Percentiles rank a stretch among this genome's conserved stretches.
These are phyloP conservation scores for Verticillium klebahnii DNA, from an alignment of 2,329 filamentous ascomycete species.

Conservation along the genomic window DNA sequence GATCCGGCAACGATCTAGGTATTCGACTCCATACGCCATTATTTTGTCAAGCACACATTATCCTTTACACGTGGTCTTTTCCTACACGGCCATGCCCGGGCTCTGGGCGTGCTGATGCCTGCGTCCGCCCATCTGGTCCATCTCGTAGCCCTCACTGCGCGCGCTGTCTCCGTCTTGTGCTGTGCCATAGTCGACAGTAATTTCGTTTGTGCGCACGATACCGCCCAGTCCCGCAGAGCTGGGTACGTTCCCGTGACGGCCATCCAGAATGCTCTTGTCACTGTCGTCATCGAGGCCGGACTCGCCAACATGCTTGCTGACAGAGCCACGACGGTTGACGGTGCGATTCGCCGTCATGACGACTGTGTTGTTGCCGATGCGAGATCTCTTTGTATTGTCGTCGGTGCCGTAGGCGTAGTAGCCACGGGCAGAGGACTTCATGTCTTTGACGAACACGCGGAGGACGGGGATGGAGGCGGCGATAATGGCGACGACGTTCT, in stretches of 20 bases:
- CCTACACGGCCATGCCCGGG: neutral
- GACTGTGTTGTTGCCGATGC: neutral
- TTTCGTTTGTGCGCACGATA: slow-evolving; percentile 1
- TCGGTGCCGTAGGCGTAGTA: slow-evolving; percentile 1
- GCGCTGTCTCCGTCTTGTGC: neutral
- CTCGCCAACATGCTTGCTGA: neutral
- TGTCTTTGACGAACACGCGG: slow-evolving; percentile 18
- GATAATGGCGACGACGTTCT: slow-evolving; percentile 22
- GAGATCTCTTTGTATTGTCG: slow-evolving; percentile 2
- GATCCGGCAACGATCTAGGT: neutral
- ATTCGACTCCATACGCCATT: neutral
- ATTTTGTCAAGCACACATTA: neutral
- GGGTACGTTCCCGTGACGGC: neutral
- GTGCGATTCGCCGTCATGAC: neutral
- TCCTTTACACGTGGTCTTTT: neutral
- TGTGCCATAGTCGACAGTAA: slow-evolving; percentile 1
- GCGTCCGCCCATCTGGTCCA: neutral
- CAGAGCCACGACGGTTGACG: neutral
- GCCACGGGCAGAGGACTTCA: slow-evolving; percentile 7
- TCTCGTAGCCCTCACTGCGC: neutral
- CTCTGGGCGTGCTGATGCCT: neutral
- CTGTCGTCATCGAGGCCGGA: slow-evolving; percentile 2
- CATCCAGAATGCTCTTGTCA: slow-evolving; percentile 5
- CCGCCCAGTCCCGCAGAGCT: neutral
- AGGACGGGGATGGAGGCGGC: slow-evolving; percentile 27